Percentiles rank a stretch among this genome's conserved stretches.
phyloP scores from a whole-genome alignment of 2,329 filamentous ascomycete species.

The Tolypocladium guangdongense region DNA sequence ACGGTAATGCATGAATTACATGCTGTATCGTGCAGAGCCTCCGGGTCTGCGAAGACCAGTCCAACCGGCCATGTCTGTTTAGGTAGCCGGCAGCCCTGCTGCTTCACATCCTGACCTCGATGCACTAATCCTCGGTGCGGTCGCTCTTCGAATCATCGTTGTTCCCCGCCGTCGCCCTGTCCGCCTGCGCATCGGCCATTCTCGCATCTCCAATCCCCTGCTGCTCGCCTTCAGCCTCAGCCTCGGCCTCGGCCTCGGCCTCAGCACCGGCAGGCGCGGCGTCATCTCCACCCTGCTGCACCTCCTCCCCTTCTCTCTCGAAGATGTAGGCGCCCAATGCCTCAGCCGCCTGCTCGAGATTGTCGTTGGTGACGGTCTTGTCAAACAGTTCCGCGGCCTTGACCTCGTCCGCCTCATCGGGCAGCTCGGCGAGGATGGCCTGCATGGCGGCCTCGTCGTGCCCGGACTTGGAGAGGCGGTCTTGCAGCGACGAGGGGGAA shows the following conservation, averaged over 20 bases:
- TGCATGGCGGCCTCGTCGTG: slow-evolving; percentile 13
- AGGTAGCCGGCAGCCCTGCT: not conserved
- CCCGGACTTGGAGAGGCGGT: slow-evolving; percentile 17
- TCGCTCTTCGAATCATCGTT: not conserved
- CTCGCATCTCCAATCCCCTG: slow-evolving; percentile 3
- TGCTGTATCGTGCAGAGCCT: not conserved
- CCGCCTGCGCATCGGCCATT: slow-evolving; percentile 6
- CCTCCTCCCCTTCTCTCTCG: slow-evolving; percentile 5
- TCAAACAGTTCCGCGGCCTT: slow-evolving; percentile 17
- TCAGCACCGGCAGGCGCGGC: slow-evolving; percentile 1
- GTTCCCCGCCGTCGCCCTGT: slow-evolving; percentile 1
- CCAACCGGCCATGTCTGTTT: not conserved
- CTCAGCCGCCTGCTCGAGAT: slow-evolving; percentile 12
- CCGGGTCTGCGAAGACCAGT: not conserved
- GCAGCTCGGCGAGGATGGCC: slow-evolving; percentile 10
- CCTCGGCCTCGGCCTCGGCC: not conserved
- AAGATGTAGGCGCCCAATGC: slow-evolving; percentile 18
- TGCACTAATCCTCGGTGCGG: not conserved
- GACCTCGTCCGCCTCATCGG: slow-evolving; percentile 13
- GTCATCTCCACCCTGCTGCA: slow-evolving; percentile 4
- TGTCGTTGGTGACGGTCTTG: slow-evolving; percentile 15
- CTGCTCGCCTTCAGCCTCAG: not conserved
- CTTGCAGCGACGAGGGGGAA: slow-evolving; percentile 11
- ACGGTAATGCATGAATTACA: not conserved
- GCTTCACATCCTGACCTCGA: slow-evolving; percentile 1